Percentiles rank a stretch among this genome's conserved stretches.
These are phyloP conservation scores for Adenanthera pavonina DNA, from an alignment of 306 rosid genomes.

Conservation along the genomic window DNA sequence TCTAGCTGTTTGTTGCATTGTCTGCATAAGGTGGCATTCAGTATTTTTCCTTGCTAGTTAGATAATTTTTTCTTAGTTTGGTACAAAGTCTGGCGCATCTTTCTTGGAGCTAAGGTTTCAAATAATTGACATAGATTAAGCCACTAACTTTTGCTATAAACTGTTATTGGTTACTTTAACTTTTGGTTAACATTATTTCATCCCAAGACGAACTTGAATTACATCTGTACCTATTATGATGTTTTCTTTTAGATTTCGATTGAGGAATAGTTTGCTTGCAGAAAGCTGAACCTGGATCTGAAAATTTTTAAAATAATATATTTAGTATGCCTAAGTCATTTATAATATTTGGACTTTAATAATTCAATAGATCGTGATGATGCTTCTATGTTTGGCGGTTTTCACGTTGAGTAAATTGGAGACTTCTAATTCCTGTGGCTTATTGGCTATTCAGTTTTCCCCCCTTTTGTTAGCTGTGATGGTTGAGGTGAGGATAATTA, in stretches of 20 bases:
- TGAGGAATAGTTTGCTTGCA: conserved; percentile 22
- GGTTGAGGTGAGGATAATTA: conserved; percentile 8
- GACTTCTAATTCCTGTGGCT: conserved; percentile 7
- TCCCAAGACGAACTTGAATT: background rate
- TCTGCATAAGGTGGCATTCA: background rate
- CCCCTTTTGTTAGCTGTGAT: conserved; percentile 17
- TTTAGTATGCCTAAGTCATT: conserved; percentile 20
- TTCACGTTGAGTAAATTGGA: background rate
- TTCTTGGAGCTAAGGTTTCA: background rate
- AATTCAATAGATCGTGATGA: conserved; percentile 8
- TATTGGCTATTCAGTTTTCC: background rate
- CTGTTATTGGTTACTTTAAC: background rate
- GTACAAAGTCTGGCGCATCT: background rate
- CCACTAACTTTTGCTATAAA: background rate
- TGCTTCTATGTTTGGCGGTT: conserved; percentile 12
- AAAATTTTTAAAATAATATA: background rate
- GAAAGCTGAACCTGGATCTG: background rate
- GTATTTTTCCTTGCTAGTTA: background rate
- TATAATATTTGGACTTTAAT: background rate
- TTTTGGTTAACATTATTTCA: background rate
- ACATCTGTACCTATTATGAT: conserved; percentile 5
- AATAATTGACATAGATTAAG: background rate
- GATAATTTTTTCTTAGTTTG: background rate
- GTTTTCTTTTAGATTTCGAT: conserved; percentile 3
- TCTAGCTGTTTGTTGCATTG: conserved; percentile 51